Percentiles rank a stretch among this genome's conserved stretches.
Conservation (phyloP, 441 rosid species). For the Adansonia rubrostipa region DNA sequence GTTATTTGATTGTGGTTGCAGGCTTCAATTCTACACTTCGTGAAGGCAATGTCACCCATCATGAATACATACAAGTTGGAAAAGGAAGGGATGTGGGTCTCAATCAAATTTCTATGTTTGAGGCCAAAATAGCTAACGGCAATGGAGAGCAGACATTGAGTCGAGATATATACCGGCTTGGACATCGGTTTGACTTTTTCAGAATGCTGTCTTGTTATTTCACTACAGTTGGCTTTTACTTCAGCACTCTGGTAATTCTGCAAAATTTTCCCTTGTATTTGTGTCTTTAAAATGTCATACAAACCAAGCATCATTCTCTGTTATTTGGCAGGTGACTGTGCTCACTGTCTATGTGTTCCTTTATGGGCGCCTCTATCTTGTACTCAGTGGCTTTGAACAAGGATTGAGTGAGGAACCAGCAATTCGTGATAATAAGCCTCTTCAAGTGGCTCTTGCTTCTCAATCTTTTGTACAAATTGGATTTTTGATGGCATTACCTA, state of each 20-base stretch:
- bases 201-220: constrained; percentile 98
- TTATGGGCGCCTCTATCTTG: constrained; percentile 99
- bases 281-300: constrained; percentile 10
- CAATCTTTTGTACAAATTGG: constrained; percentile 99
- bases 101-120: constrained; percentile 98
- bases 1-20: constrained; percentile 37
- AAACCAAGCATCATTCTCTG: constrained; percentile 24
- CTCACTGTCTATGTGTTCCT: constrained; percentile 97
- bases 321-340: constrained; percentile 79
- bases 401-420: constrained; percentile 71
- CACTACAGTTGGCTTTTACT: constrained; percentile 98
- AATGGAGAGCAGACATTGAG: constrained; percentile 99
- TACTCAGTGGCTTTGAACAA: constrained; percentile 95
- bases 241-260: constrained; percentile 85
- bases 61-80: constrained; percentile 99
- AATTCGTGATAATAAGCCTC: constrained; percentile 89
- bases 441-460: constrained; percentile 98
- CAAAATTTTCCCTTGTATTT: constrained; percentile 8
- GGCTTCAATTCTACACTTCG: constrained; percentile 99
- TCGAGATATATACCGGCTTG: constrained; percentile 95
- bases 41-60: constrained; percentile 99
- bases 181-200: constrained; percentile 98
- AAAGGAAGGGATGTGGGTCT: constrained; percentile 99
- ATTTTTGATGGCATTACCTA: constrained; percentile 93
- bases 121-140: constrained; percentile 99